Base-by-base conservation (phyloP, 768 basidiomycete genomes). In the Suillus sp. region DNA sequence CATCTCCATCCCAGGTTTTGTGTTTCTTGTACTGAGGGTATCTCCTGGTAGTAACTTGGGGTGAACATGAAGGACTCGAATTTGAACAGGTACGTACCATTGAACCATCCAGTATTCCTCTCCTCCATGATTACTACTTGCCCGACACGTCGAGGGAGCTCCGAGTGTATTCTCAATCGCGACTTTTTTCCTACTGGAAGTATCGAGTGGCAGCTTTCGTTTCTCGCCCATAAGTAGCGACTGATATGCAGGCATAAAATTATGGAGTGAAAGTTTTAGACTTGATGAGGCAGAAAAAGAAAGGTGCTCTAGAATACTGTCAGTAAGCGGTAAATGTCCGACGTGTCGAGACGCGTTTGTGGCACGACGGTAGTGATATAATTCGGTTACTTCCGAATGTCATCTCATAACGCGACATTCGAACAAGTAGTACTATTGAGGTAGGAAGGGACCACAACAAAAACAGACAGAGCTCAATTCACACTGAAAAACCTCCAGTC, bases 1-100 rank as follows among this genome's bases (percentile, higher is more conserved):
- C 88, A 69, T 89, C 92, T 42, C 91, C 93, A 59, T 95, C 93
- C 94, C 94, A 96, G 0, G 90, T 93, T 73, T 94, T 93, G 70
- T 95, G 88, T 75, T 95, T 95, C 78, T 86, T 91, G 43, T 80
- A 78, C 73, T 93, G 90, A 50, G 82, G 87, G 51, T 78, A 82
- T 63, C 90, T 78, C 90, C 89, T 91, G n/a, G n/a, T n/a, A 40
- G 34, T 47, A 27, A 45, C 27, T 53, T 47, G 54, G 34, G 11
- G 59, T 55, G 37, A 67, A 51, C 35, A 22, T 56, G 11, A 51
- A 25, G 54, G 11, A 40, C 32, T 9, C 43, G 5, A 37, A 35
- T 42, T 48, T 9, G 20, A 10, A 27, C 40, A 1, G 34, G 22
- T 50, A 66, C 73, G 47, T 72, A 89, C 91, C 92, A 93, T 75